These are phyloP conservation scores for Puccinellia tenuiflora DNA, from an alignment of 176 grass and related monocot species.

Conservation along the genomic window DNA sequence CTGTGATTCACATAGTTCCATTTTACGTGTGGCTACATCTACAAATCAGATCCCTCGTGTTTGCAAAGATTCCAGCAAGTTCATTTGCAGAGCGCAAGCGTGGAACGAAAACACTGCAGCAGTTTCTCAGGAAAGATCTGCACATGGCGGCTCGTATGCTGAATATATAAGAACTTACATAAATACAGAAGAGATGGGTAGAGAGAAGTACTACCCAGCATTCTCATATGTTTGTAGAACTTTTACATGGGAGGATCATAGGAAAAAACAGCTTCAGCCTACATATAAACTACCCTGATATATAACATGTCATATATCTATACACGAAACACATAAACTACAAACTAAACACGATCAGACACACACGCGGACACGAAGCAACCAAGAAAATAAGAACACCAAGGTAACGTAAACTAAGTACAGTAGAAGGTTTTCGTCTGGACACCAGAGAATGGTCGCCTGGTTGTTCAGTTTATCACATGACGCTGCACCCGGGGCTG, in stretches of 20 bases:
- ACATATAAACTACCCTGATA: background rate
- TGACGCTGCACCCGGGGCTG: conserved; percentile 35
- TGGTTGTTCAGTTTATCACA: conserved; percentile 16
- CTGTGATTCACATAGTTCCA: too few species aligned
- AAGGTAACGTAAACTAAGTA: background rate
- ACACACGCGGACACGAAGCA: background rate
- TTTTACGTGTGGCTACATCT: too few species aligned
- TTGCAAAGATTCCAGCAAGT: too few species aligned
- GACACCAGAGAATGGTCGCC: background rate
- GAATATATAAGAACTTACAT: too few species aligned
- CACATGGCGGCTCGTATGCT: too few species aligned
- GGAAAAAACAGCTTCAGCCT: background rate
- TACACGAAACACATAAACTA: background rate
- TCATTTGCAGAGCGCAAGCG: too few species aligned
- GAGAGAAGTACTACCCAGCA: background rate
- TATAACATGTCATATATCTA: background rate
- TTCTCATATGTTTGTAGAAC: background rate
- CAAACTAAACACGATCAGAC: background rate
- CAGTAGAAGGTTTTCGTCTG: background rate
- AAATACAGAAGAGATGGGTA: too few species aligned
- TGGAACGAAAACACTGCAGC: too few species aligned
- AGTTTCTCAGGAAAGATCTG: too few species aligned
- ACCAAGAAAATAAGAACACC: background rate
- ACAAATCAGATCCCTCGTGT: too few species aligned
- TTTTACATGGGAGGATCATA: background rate